Evolutionary conservation across 345 rosid species (phyloP), one percentile per base, ranked within the genome.

Genomic region (Kandelia obovata): DNA sequence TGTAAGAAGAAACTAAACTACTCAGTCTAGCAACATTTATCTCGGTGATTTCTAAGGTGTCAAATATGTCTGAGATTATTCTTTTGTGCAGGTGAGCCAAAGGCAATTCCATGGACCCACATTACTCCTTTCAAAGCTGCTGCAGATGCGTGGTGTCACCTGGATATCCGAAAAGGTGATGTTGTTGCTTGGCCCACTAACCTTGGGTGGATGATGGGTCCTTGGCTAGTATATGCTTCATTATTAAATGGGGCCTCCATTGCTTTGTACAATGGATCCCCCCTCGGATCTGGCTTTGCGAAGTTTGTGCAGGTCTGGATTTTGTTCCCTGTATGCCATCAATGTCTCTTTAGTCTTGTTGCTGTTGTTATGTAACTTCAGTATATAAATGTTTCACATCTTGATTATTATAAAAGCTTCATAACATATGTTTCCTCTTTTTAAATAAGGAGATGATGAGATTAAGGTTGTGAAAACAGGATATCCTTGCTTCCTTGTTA

Each of bases 181-280:
- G 75, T 83, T 74, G 84, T 91, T 79, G 88, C 97, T 78, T 95
- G 99, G 99, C 99, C 97, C 21, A 88, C 99, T 79, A 95, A 95
- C 75, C 96, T 95, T 64, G 99, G 99, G 53, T 95, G 99, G 99
- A 95, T 95, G 97, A 95, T 95, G 97, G 99, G 99, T 76, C 99
- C 99, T 43, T 95, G 99, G 99, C 83, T 95, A 67, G 93, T 95
- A 32, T 95, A 95, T 86, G 96, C 96, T 66, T 82, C 97, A 35
- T 81, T 95, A 73, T 73, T 95, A 37, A 95, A 95, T 61, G 91
- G 97, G 5, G 99, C 97, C 69, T 85, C 90, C 69, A 85, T 95
- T 72, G 99, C 91, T 39, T 78, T 95, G 53, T 95, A 86, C 70
- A 90, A 95, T 77, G 99, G 99, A 76, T 88, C 99, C 31, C 99